A percentile compares a stretch with the other conserved stretches of the same genome.
Evolutionary conservation across 192 early-diverging fungal genomes (phyloP).

Genomic region (Podila epigama): DNA sequence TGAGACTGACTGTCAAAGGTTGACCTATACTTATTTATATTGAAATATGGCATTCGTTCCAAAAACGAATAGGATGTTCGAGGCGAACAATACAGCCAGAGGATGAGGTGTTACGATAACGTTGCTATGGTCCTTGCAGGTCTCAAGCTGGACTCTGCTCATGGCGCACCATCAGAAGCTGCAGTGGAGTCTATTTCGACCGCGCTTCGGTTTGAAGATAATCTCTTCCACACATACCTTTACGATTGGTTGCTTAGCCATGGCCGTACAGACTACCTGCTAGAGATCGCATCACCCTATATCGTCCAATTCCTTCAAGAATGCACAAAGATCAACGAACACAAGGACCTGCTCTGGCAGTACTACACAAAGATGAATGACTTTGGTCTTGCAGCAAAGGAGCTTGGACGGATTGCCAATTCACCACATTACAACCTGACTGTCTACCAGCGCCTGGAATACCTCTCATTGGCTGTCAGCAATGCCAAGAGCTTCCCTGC

Average conservation of each 20-base stretch:
- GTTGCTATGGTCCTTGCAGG: conserved; percentile 17
- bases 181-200: conserved; percentile 38
- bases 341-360: conserved; percentile 70
- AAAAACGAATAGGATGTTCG: conserved; percentile 37
- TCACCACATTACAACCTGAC: conserved; percentile 49
- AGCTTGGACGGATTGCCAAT: conserved; percentile 49
- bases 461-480: conserved; percentile 68
- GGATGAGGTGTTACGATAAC: conserved; percentile 38
- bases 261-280: conserved; percentile 53
- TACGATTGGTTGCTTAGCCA: conserved; percentile 70
- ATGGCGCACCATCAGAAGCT: conserved; percentile 28
- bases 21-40: too few species aligned
- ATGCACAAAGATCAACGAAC: conserved; percentile 50
- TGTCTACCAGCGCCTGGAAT: conserved; percentile 63
- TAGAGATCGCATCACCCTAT: conserved; percentile 53
- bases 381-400: conserved; percentile 65
- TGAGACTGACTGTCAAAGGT: too few species aligned
- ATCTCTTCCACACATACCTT: conserved; percentile 69
- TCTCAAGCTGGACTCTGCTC: conserved; percentile 26
- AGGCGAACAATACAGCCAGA: conserved; percentile 20
- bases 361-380: conserved; percentile 67
- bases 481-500: conserved; percentile 66
- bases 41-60: too few species aligned
- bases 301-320: conserved; percentile 62
- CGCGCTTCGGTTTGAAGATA: conserved; percentile 60